A percentile compares a stretch with the other conserved stretches of the same genome.
These are phyloP conservation scores for Torrubiellomyces zombiae DNA, from an alignment of 2,329 filamentous ascomycete species.

Conservation along the genomic window DNA sequence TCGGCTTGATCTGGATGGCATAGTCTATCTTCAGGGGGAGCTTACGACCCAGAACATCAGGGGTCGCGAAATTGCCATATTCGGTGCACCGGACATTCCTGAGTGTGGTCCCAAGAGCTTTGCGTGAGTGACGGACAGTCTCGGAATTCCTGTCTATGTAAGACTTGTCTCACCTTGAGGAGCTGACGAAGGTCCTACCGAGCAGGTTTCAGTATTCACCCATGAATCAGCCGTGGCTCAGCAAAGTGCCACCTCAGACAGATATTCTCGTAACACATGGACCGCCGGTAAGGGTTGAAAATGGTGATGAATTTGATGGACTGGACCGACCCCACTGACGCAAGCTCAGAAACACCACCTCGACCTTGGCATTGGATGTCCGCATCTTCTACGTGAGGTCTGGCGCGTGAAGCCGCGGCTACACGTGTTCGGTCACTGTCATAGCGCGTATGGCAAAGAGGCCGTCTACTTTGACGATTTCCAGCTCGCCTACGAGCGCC, in stretches of 20 bases:
- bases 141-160: slow-evolving; percentile 48
- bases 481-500: slow-evolving; percentile 54
- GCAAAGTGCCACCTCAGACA: slow-evolving; percentile 51
- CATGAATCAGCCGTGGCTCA: slow-evolving; percentile 51
- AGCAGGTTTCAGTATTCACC: slow-evolving; percentile 55
- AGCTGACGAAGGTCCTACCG: no score
- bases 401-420: slow-evolving; percentile 59
- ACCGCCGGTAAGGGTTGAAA: slow-evolving; percentile 38
- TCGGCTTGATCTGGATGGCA: slow-evolving; percentile 44
- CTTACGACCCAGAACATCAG: slow-evolving; percentile 46
- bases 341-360: slow-evolving; percentile 42
- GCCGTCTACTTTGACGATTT: slow-evolving; percentile 58
- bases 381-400: slow-evolving; percentile 51
- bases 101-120: slow-evolving; percentile 53
- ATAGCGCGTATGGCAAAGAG: slow-evolving; percentile 56
- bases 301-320: background rate
- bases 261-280: slow-evolving; percentile 73
- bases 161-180: slow-evolving; percentile 50
- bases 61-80: slow-evolving; percentile 41
- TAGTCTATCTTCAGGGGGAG: slow-evolving; percentile 63
- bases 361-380: slow-evolving; percentile 53
- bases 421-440: slow-evolving; percentile 76
- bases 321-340: slow-evolving; percentile 1
- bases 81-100: slow-evolving; percentile 70
- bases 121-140: slow-evolving; percentile 40